Base-by-base conservation (phyloP, 257 asterid species). In the Ajuga chamaepitys region DNA sequence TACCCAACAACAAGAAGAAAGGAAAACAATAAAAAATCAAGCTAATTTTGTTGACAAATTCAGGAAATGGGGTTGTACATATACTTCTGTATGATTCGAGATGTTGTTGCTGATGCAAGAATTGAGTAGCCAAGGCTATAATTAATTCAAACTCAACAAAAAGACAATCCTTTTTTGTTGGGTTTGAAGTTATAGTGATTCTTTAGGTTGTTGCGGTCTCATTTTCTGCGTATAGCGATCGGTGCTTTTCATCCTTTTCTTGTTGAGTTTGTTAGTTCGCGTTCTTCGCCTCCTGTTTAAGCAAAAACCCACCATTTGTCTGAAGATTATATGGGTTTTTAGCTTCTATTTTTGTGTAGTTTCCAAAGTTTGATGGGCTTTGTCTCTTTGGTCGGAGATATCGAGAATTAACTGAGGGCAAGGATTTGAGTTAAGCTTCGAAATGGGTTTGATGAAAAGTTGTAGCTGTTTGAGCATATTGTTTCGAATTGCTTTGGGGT, bases 191-290 rank as follows among this genome's bases (percentile, higher is more conserved):
- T 54, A n/a, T 44, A 26, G 47, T 47, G 62, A 41, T 64, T 64
- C 28, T 65, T 75, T 75, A 34, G 73, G 87, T 80, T 68, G 96
- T 83, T 91, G 78, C 70, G 75, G 88, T 73, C 82, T 86, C 98
- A 51, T 64, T 83, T 66, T 91, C 95, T 63, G 63, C 58, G 70
- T 42, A n/a, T 53, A 24, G 72, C 77, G 80, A 70, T 86, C 82
- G 79, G 81, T 77, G 74, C 67, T 59, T 78, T 72, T 62, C 79
- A 68, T 82, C 74, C 68, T 66, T 77, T 73, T 75, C 81, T 89
- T 77, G 88, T 77, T 78, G 88, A 72, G 95, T 66, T 84, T 62
- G 88, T 81, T 83, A 76, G 81, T 53, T 82, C 58, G 65, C 71
- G 54, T 44, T 75, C 75, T 62, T 85, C 75, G 78, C 83, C 89